Evolutionary conservation across 1,284 basidiomycete species (phyloP).

Genomic region (Afroboletus lepidellus): DNA sequence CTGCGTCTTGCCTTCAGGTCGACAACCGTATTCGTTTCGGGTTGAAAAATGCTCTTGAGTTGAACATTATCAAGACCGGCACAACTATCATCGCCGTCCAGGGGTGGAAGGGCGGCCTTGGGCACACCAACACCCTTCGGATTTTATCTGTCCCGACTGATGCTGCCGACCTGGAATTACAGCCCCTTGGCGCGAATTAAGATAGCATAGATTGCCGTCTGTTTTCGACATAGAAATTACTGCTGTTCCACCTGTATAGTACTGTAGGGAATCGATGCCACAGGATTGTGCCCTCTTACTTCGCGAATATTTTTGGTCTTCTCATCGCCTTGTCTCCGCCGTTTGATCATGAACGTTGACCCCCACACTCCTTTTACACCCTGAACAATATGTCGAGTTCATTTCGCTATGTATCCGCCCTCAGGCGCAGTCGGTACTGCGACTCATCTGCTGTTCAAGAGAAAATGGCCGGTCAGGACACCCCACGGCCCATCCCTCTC

Average conservation of each 20-base stretch:
- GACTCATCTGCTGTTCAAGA: constrained; percentile 47
- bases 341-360: constrained; percentile 4
- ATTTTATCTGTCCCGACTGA: constrained; percentile 85
- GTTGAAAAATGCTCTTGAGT: constrained; percentile 80
- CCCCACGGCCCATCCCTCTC: no score
- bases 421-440: constrained; percentile 17
- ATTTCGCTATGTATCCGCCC: constrained; percentile 6
- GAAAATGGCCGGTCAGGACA: constrained; percentile 63
- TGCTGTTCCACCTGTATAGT: constrained; percentile 4
- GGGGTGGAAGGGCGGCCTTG: constrained; percentile 97
- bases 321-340: neutral
- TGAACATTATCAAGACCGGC: constrained; percentile 90
- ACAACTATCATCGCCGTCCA: constrained; percentile 94
- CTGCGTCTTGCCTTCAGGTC: constrained; percentile 45
- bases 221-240: constrained; percentile 15
- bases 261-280: constrained; percentile 1
- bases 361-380: no score
- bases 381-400: neutral
- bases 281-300: neutral
- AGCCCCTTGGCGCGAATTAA: constrained; percentile 53
- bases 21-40: constrained; percentile 92
- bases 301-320: neutral
- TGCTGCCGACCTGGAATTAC: constrained; percentile 76
- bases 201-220: constrained; percentile 5
- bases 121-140: constrained; percentile 86